A percentile compares a stretch with the other conserved stretches of the same genome.
These are phyloP conservation scores for Trichoderma sp. DNA, from an alignment of 2,329 filamentous ascomycete genomes.

Conservation along the genomic window DNA sequence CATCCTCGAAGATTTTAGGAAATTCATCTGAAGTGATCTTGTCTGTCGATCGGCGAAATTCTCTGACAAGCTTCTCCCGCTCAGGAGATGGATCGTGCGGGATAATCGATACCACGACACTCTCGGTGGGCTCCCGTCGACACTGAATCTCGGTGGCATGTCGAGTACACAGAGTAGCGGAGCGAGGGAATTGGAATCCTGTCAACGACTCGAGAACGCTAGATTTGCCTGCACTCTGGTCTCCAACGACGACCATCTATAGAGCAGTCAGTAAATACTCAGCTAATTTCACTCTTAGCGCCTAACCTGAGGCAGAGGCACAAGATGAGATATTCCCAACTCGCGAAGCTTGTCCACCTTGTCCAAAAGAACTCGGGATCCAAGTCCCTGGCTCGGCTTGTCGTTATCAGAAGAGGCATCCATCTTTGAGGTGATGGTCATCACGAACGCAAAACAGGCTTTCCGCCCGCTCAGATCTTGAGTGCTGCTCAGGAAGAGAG, in stretches of 20 bases:
- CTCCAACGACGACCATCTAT: slow-evolving; percentile 76
- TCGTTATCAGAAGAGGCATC: not conserved
- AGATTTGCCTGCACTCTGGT: slow-evolving; percentile 85
- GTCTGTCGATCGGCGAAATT: slow-evolving; percentile 36
- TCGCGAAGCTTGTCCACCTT: slow-evolving; percentile 50
- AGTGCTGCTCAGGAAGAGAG: not conserved
- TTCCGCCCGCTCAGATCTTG: not conserved
- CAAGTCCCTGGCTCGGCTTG: slow-evolving; percentile 26
- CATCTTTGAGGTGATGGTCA: not conserved
- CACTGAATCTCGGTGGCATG: slow-evolving; percentile 47
- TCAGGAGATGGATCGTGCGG: slow-evolving; percentile 32
- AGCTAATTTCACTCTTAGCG: not conserved
- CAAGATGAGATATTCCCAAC: slow-evolving; percentile 43
- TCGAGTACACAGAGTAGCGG: slow-evolving; percentile 51
- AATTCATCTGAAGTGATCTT: slow-evolving; percentile 37
- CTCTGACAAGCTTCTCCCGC: slow-evolving; percentile 23
- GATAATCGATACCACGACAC: slow-evolving; percentile 48
- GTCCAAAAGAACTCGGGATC: slow-evolving; percentile 35
- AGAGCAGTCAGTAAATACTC: not conserved
- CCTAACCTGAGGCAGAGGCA: slow-evolving; percentile 58
- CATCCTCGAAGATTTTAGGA: slow-evolving; percentile 46
- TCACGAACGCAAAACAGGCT: not conserved
- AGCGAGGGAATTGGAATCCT: slow-evolving; percentile 52
- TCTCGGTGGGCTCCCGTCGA: slow-evolving; percentile 37
- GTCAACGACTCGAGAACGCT: slow-evolving; percentile 74